Base-by-base conservation (phyloP, 192 early-diverging fungal genomes). In the Backusella australiensis region DNA sequence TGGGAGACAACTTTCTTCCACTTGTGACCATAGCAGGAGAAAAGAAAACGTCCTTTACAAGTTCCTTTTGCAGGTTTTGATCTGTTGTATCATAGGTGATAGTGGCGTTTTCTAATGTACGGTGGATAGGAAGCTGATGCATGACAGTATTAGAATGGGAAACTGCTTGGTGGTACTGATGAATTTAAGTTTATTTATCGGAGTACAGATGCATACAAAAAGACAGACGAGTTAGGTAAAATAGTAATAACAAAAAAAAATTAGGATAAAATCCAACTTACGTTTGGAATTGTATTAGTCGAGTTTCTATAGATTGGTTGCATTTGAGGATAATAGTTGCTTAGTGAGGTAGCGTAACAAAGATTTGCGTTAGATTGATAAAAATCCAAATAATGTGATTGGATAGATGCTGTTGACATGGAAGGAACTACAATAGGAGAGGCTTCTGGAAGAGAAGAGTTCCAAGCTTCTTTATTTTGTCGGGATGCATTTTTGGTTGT, bases 11-110 rank as follows among this genome's bases (percentile, higher is more conserved):
- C 7, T 52, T 49, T 34, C 69, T 39, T 66, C 52, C 63, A 49
- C 38, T 71, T 36, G 36, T 53, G 34, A 73, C 77, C 74, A 78
- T 73, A 11, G 82, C 82, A 53, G 82, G 78, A 19, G 82, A 83
- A 67, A 83, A 83, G 35, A 83, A 83, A 3, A 83, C 82, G 49
- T 83, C 82, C 66, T 83, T 83, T 3, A 83, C 82, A 15, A 83
- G 72, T 53, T 80, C 74, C 41, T 81, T 69, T 34, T 74, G 67
- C 32, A 74, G 59, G 0, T 36, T 38, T 53, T 67, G 19, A 29
- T 71, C 42, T 26, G 68, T 41, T 23, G 71, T 82, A 68, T 82
- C 77, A 77, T 73, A 82, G 5, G 81, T 79, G 35, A 82, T 82
- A 6, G 78, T 79, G 9, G 81, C 81, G 35, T 78, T 82, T 74